Evolutionary conservation across 140 eudicot species (phyloP), one percentile per base, ranked within the genome.

Genomic region (Stevia rebaudiana): DNA sequence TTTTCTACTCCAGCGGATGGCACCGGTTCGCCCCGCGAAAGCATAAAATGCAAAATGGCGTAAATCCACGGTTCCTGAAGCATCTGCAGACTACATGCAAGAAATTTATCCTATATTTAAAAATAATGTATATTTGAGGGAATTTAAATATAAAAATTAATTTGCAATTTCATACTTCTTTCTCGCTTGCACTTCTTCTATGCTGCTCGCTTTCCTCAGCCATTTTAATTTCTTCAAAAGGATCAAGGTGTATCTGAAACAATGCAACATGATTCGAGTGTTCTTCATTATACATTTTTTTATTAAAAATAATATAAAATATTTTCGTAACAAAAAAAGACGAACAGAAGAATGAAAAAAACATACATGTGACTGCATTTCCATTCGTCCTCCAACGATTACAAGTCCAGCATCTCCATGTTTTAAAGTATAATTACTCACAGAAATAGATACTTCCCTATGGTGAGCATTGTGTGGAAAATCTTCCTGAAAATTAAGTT

Each of bases 41-140:
- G 97, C 98, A 72, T 81, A 92, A 65, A 92, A 81, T 61, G 95
- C 95, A 82, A 92, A 92, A 78, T 92, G 98, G 60, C 97, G 94
- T 75, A 92, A 74, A 70, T 92, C 95, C 68, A 81, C 84, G 3
- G 82, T 71, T 61, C 72, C 80, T 9, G 89, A 59, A 67, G 80
- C 79, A 63, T 90, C 98, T 55, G 80, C 71, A 58, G 72, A 66
- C 94, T 85, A 76, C 63, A 73, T 68, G 51, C 67, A 53, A 62
- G 56, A 50, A 35, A 68, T 18, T 75, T 71, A 67, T 56, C 33
- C 44, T 39, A 33, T 24, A 24, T 17, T 61, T 15, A 67, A 44
- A 40, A 55, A 62, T 19, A 12, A 8, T 36, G 37, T n/a, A 18
- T 3, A 63, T 56, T 52, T 15, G 31, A 47, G 33, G n/a, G 13